Evolutionary conservation across 129 eudicot species (phyloP), one percentile per base, ranked within the genome.

Genomic region (Deinandra increscens): DNA sequence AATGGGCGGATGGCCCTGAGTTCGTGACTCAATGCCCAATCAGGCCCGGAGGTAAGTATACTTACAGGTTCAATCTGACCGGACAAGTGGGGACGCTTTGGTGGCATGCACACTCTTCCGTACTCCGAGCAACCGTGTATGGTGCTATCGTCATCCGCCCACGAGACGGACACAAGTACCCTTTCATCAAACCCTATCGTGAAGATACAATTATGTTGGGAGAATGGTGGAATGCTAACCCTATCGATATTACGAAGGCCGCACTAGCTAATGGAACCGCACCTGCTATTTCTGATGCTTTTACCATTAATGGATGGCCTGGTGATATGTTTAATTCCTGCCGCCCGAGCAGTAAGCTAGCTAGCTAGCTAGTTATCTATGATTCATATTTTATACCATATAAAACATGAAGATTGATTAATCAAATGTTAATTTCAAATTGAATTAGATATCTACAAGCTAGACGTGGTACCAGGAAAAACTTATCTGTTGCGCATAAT

Each of bases 141-240:
- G 97, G 97, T 29, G 93, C 85, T 6, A 78, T 91, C 3, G 7
- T 91, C 17, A 91, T 88, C 69, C 88, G 84, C 10, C 97, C 97
- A 3, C 81, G 88, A 71, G 34, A 60, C 0, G 96, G 96, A 0
- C 69, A 61, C 6, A 38, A 78, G 3, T 91, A 85, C 66, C 97
- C 97, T 3, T 91, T 88, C 45, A 80, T 80, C 38, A 78, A 84
- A 65, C 96, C 96, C 29, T 64, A 83, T 68, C 70, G 84, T 12
- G 97, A 91, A 70, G 70, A 77, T 19, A 88, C 90, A 11, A 81
- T 91, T 56, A 0, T 91, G 36, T 48, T 91, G 65, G 97, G 97
- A 73, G 97, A 91, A 62, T 91, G 97, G 97, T 91, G 96, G 96
- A 88, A 91, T 76, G 90, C 81, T 6, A 85, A 91, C 75, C 84